Evolutionary conservation across 441 rosid species (phyloP).

Genomic region (Jatropha podagrica): DNA sequence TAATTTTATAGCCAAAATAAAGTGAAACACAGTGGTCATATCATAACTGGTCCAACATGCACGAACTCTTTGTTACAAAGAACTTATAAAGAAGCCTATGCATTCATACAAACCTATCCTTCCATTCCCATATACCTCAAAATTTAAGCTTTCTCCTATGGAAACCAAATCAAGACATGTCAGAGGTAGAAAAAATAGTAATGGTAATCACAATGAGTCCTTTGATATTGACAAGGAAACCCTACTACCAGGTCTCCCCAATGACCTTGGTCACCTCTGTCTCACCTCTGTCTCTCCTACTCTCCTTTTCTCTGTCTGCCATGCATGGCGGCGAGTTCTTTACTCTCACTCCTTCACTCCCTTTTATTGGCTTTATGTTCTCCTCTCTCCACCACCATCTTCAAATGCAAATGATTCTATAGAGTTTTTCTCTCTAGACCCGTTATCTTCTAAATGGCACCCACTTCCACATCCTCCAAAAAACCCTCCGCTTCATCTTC

Average conservation of each 20-base stretch:
- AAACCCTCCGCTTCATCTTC: conserved; percentile 39
- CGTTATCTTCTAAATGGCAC: conserved; percentile 44
- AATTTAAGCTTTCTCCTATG: conserved; percentile 4
- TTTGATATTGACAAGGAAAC: not conserved
- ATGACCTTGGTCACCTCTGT: conserved; percentile 43
- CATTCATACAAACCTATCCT: too few species aligned
- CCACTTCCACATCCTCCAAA: conserved; percentile 41
- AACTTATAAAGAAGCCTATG: too few species aligned
- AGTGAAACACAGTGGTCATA: not conserved
- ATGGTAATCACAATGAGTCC: not conserved
- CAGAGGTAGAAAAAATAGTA: not conserved
- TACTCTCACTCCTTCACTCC: conserved; percentile 49
- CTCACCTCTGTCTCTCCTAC: conserved; percentile 39
- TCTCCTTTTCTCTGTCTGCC: conserved; percentile 48
- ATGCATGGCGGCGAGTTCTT: conserved; percentile 54
- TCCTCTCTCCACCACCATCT: conserved; percentile 27
- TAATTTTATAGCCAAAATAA: not conserved
- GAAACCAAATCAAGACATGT: not conserved
- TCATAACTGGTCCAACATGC: not conserved
- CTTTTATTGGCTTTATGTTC: conserved; percentile 43
- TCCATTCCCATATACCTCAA: not conserved
- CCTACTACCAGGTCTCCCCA: conserved; percentile 50
- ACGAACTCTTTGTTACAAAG: not conserved
- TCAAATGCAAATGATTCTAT: conserved; percentile 11
- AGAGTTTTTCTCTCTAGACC: conserved; percentile 42